These are phyloP conservation scores for Aspergillus neotritici DNA, from an alignment of 2,329 filamentous ascomycete species.

Conservation along the genomic window DNA sequence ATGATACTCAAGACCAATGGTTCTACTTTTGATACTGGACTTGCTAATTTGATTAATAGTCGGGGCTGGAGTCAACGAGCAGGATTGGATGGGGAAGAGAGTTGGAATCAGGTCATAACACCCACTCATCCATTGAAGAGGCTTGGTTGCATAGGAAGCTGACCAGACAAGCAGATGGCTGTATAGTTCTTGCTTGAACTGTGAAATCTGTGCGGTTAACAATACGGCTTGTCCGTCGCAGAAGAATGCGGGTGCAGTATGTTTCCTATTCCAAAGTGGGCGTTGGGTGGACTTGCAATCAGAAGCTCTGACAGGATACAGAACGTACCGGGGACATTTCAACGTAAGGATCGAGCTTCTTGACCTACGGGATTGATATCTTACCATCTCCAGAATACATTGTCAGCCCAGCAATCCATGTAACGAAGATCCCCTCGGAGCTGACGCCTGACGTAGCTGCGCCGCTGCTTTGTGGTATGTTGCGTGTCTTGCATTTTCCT, in stretches of 20 bases:
- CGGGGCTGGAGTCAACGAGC: slow-evolving; percentile 21
- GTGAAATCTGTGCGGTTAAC: slow-evolving; percentile 35
- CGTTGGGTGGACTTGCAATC: background rate
- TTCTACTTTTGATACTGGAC: too few species aligned
- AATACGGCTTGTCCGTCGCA: slow-evolving; percentile 36
- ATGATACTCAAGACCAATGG: background rate
- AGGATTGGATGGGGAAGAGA: slow-evolving; percentile 26
- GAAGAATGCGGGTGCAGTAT: slow-evolving; percentile 34
- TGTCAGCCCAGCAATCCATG: slow-evolving; percentile 31
- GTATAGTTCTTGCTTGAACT: slow-evolving; percentile 34
- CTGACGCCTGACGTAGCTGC: slow-evolving; percentile 30
- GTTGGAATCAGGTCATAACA: slow-evolving; percentile 29
- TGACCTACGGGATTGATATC: background rate
- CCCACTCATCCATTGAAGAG: background rate
- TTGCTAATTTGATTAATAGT: slow-evolving; percentile 13
- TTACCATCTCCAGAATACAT: slow-evolving; percentile 25
- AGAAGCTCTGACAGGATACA: slow-evolving; percentile 9
- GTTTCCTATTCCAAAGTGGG: slow-evolving; percentile 2
- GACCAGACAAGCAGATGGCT: slow-evolving; percentile 27
- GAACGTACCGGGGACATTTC: slow-evolving; percentile 37
- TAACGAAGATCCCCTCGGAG: slow-evolving; percentile 31
- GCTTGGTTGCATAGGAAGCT: slow-evolving; percentile 15
- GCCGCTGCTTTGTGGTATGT: slow-evolving; percentile 34
- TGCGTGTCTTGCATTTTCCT: background rate
- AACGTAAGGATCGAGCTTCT: slow-evolving; percentile 19